phyloP scores from a whole-genome alignment of 768 basidiomycete species.

The Russula virescens region DNA sequence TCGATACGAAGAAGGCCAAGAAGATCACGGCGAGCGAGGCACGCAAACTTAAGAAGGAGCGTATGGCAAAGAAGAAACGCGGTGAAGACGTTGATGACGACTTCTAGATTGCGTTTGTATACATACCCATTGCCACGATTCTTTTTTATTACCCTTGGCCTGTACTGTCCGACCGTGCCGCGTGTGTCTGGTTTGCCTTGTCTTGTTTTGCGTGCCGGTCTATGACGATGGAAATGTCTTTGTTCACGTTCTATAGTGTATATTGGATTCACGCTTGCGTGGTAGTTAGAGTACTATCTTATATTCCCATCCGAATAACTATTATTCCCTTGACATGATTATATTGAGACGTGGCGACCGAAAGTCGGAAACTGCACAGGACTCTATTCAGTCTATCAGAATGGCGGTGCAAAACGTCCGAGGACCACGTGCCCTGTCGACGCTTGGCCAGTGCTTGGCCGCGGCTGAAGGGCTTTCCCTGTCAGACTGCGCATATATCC shows the following conservation, averaged over 20 bases:
- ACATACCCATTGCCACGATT: background rate
- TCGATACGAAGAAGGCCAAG: slow-evolving; percentile 78
- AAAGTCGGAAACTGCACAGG: no score
- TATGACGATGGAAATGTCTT: background rate
- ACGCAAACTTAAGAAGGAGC: slow-evolving; percentile 95
- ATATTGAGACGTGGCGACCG: no score
- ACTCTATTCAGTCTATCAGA: no score
- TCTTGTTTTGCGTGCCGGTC: slow-evolving; percentile 18
- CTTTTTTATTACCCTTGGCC: background rate
- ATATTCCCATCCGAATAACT: slow-evolving; percentile 7
- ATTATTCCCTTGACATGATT: background rate
- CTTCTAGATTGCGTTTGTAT: slow-evolving; percentile 27
- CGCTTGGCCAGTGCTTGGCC: no score
- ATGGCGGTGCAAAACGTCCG: no score
- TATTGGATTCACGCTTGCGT: background rate
- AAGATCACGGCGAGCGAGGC: slow-evolving; percentile 79
- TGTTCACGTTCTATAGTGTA: slow-evolving; percentile 3
- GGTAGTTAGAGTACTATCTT: background rate
- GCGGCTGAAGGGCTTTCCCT: no score
- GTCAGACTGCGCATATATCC: background rate
- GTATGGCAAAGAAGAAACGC: slow-evolving; percentile 83
- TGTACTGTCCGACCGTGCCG: slow-evolving; percentile 16
- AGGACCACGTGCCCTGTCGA: no score
- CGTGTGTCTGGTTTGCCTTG: slow-evolving; percentile 15
- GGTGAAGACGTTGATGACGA: slow-evolving; percentile 69